phyloP scores from a whole-genome alignment of 2,329 filamentous ascomycete species.

The Ophiostoma sp. region DNA sequence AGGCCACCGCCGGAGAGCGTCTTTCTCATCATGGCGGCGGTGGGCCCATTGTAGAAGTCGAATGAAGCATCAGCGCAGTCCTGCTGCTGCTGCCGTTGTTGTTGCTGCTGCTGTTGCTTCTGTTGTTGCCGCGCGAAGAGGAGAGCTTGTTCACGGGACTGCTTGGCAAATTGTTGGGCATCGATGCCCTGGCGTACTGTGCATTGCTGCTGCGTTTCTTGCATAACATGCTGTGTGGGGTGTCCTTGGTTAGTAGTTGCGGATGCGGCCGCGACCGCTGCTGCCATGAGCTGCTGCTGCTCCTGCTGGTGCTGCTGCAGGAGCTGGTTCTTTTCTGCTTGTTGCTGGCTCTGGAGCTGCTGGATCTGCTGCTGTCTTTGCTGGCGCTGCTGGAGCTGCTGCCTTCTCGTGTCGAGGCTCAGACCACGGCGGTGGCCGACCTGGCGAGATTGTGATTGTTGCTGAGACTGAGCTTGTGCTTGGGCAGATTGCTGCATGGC shows the following conservation, averaged over 20 bases:
- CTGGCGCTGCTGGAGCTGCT: constrained; percentile 47
- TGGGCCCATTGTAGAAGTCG: constrained; percentile 47
- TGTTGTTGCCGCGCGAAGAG: constrained; percentile 46
- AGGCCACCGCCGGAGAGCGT: constrained; percentile 33
- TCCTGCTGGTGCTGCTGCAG: constrained; percentile 37
- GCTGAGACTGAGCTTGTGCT: constrained; percentile 18
- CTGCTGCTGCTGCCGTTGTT: constrained; percentile 27
- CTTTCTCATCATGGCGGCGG: constrained; percentile 51
- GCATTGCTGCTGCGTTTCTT: constrained; percentile 88
- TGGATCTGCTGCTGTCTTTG: constrained; percentile 30
- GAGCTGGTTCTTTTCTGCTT: constrained; percentile 38
- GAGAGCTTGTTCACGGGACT: constrained; percentile 53
- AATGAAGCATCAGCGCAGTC: constrained; percentile 47
- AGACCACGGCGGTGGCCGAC: constrained; percentile 75
- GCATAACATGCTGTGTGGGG: constrained; percentile 70
- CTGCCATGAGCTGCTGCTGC: constrained; percentile 23
- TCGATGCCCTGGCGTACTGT: constrained; percentile 71
- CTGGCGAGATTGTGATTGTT: constrained; percentile 35
- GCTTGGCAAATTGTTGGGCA: constrained; percentile 38
- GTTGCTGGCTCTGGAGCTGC: constrained; percentile 29
- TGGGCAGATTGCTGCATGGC: constrained; percentile 33
- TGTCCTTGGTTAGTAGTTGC: constrained; percentile 56
- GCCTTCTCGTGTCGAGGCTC: constrained; percentile 74
- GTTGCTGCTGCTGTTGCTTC: constrained; percentile 29
- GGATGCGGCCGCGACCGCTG: constrained; percentile 26